Conservation (phyloP, 441 rosid species). For the Erodium chrysanthum region DNA sequence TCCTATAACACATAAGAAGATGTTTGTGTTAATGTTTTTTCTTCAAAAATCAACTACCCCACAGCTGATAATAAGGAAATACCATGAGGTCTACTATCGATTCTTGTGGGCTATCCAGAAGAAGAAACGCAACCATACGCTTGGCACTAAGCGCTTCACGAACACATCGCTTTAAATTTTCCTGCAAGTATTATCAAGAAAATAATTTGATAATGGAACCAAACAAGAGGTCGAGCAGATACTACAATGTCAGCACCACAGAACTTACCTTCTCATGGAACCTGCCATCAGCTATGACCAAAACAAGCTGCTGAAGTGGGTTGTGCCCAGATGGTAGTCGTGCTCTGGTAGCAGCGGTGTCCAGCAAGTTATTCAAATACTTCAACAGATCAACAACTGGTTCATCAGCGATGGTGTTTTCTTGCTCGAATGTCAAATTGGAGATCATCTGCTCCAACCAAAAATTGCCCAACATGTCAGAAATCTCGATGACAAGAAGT, state of each 20-base stretch:
- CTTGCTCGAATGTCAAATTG: constrained; percentile 76
- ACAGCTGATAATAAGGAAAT: not conserved
- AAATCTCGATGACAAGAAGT: no score
- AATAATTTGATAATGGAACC: not conserved
- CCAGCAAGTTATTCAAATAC: constrained; percentile 61
- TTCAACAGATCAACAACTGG: constrained; percentile 75
- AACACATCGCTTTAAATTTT: constrained; percentile 54
- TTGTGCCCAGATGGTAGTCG: constrained; percentile 80
- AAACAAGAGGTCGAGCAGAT: not conserved
- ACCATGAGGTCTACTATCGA: constrained; percentile 71
- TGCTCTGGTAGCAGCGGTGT: constrained; percentile 52
- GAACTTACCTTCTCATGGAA: constrained; percentile 71
- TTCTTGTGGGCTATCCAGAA: constrained; percentile 63
- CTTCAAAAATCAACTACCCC: not conserved
- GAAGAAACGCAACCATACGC: constrained; percentile 91
- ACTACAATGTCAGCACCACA: not conserved
- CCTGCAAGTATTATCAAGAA: constrained; percentile 30
- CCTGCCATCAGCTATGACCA: constrained; percentile 84
- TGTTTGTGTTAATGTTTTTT: not conserved
- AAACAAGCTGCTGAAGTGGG: constrained; percentile 92
- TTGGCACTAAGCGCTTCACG: constrained; percentile 65
- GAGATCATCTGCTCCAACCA: constrained; percentile 51
- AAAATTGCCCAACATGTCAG: not conserved
- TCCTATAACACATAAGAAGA: not conserved
- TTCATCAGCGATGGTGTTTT: constrained; percentile 68